phyloP scores from a whole-genome alignment of 495 filamentous ascomycete genomes.

The Xylaria cubensis region DNA sequence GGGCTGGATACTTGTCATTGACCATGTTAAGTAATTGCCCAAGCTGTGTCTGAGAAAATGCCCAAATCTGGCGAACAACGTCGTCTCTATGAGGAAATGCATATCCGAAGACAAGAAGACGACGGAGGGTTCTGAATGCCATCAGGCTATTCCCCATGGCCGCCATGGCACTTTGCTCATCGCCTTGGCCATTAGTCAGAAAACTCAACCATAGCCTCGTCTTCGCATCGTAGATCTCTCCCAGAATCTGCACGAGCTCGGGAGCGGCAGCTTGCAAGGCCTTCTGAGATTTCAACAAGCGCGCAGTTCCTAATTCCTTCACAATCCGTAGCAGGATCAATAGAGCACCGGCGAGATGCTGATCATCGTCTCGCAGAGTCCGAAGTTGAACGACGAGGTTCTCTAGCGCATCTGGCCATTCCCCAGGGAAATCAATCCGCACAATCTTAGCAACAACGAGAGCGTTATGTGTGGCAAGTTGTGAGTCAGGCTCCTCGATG shows the following conservation, averaged over 20 bases:
- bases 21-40: constrained; percentile 66
- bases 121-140: constrained; percentile 78
- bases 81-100: constrained; percentile 79
- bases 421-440: constrained; percentile 83
- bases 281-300: constrained; percentile 70
- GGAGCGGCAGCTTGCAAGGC: constrained; percentile 78
- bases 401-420: constrained; percentile 73
- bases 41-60: constrained; percentile 71
- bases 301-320: constrained; percentile 85
- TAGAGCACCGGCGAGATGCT: constrained; percentile 70
- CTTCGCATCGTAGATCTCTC: constrained; percentile 76
- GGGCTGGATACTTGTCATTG: constrained; percentile 55
- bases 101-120: constrained; percentile 81
- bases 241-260: constrained; percentile 78
- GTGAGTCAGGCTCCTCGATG: constrained; percentile 72
- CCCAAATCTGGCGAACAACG: constrained; percentile 80
- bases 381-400: constrained; percentile 68
- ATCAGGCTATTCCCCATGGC: constrained; percentile 76
- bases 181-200: constrained; percentile 63
- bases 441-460: constrained; percentile 86
- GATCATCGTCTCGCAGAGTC: constrained; percentile 49
- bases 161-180: constrained; percentile 64
- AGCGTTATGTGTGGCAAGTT: constrained; percentile 84
- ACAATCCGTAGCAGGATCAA: constrained; percentile 81
- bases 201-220: constrained; percentile 72